Evolutionary conservation across 2,329 filamentous ascomycete genomes (phyloP).

Genomic region (Aspergillus tubingensis): DNA sequence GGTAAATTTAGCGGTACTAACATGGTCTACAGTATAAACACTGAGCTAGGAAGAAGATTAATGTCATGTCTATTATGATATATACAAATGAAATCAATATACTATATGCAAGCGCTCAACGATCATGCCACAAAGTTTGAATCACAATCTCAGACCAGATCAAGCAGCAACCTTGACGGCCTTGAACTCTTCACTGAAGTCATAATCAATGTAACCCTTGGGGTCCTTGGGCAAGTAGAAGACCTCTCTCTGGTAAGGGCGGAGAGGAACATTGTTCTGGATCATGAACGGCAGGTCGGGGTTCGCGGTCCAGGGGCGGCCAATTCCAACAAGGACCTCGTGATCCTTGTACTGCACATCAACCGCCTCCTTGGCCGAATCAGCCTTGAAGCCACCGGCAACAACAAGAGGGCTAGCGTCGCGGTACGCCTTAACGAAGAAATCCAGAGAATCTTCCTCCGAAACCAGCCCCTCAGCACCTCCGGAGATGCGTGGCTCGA

Average conservation of each 20-base stretch:
- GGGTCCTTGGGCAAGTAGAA: constrained; percentile 44
- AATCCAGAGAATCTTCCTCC: constrained; percentile 39
- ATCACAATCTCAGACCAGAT: constrained; percentile 3
- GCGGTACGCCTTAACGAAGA: constrained; percentile 46
- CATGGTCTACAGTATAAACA: constrained; percentile 9
- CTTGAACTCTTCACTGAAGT: constrained; percentile 37
- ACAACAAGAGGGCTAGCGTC: constrained; percentile 52
- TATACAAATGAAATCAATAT: too few relatives aligned
- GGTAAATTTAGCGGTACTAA: not conserved
- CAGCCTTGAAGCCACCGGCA: constrained; percentile 50
- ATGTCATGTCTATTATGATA: too few relatives aligned
- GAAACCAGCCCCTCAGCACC: constrained; percentile 36
- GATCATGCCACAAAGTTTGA: not conserved
- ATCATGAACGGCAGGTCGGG: constrained; percentile 50
- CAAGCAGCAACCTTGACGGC: constrained; percentile 24
- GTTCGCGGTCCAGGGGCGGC: constrained; percentile 48
- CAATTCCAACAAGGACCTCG: constrained; percentile 42
- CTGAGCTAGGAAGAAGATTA: not conserved
- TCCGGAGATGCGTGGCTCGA: constrained; percentile 57
- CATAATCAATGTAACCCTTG: constrained; percentile 45
- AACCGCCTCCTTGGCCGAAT: constrained; percentile 41
- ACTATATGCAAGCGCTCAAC: not conserved
- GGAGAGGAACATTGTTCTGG: constrained; percentile 39
- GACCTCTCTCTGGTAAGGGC: constrained; percentile 40
- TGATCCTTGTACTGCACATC: constrained; percentile 34